Evolutionary conservation across 2,329 filamentous ascomycete genomes (phyloP), one percentile per base, ranked within the genome.

Genomic region (Berkeleyomyces rouxiae): DNA sequence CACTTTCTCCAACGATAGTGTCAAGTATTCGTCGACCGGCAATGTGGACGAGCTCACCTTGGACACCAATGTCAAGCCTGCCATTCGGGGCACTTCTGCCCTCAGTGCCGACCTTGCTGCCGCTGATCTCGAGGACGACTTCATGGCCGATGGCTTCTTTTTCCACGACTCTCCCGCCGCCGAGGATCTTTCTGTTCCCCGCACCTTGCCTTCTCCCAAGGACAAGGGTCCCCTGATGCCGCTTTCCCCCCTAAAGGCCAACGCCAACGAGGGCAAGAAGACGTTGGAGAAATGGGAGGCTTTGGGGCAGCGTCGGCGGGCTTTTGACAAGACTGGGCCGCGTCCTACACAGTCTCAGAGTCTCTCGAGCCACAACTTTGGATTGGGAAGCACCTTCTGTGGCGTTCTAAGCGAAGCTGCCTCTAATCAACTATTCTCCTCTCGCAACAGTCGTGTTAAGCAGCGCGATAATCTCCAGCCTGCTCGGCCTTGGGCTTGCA

Each of bases 271-370:
- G 1, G 33, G 39, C n/a, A 65, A 65, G n/a, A 76, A 69, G 67
- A 70, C 70, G 49, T 66, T 88, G 61, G 92, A 96, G 74, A 96
- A 95, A 72, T 97, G 92, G 92, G 83, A 87, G 33, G 88, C 84
- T 10, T 79, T 97, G 58, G 92, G 92, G 66, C 87, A 95, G 71
- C 86, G 87, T 69, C 83, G 92, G 62, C 85, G 90, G 65, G 88
- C 83, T 64, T 82, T 62, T 57, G 63, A 58, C 13, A 62, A 62
- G 49, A 7, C 58, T 16, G 46, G 44, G 13, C 16, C 53, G 3
- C 63, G 49, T 5, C 42, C 37, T 31, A 33, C 42, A 36, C 58
- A n/a, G 31, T 47, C 58, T 39, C 23, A 36, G 23, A 46, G 40
- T 11, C 16, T 59, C 11, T 49, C 40, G 3, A 46, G 31, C 33